Evolutionary conservation across 1,284 basidiomycete genomes (phyloP).

Genomic region (Ceratobasidium theobromae): DNA sequence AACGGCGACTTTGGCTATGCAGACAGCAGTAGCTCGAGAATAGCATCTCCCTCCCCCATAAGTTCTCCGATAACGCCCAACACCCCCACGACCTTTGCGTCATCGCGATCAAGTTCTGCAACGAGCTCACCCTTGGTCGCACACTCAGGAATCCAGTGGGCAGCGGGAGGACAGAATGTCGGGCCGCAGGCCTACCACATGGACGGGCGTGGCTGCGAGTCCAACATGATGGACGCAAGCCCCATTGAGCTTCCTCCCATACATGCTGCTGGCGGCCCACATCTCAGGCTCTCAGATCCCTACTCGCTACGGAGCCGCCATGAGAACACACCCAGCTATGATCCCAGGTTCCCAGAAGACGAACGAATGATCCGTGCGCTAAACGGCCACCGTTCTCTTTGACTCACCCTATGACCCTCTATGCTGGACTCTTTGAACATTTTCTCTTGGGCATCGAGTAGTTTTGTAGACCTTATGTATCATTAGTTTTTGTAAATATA

Average conservation of each 20-base stretch:
- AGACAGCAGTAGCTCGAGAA: conserved; percentile 36
- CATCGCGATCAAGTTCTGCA: conserved; percentile 37
- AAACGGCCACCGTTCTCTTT: conserved; percentile 49
- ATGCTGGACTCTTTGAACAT: conserved; percentile 8
- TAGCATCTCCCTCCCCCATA: conserved; percentile 31
- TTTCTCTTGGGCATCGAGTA: neutral
- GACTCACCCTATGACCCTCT: neutral
- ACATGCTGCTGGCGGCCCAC: conserved; percentile 8
- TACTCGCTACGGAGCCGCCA: neutral
- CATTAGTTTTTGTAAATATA: conserved; percentile 25
- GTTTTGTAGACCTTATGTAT: conserved; percentile 11
- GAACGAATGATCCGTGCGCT: conserved; percentile 63
- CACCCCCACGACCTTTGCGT: conserved; percentile 33
- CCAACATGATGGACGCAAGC: conserved; percentile 1
- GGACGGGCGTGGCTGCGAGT: conserved; percentile 6
- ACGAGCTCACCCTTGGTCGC: conserved; percentile 33
- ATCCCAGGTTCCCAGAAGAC: conserved; percentile 57
- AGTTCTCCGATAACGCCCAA: conserved; percentile 28
- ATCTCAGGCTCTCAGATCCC: neutral
- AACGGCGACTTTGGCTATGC: conserved; percentile 22
- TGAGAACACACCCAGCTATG: conserved; percentile 43
- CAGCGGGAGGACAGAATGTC: conserved; percentile 4
- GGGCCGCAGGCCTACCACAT: neutral
- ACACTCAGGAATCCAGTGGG: conserved; percentile 32
- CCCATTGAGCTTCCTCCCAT: conserved; percentile 11